Conservation (phyloP, 2,329 filamentous ascomycete genomes). For the Colletotrichum lentis region DNA sequence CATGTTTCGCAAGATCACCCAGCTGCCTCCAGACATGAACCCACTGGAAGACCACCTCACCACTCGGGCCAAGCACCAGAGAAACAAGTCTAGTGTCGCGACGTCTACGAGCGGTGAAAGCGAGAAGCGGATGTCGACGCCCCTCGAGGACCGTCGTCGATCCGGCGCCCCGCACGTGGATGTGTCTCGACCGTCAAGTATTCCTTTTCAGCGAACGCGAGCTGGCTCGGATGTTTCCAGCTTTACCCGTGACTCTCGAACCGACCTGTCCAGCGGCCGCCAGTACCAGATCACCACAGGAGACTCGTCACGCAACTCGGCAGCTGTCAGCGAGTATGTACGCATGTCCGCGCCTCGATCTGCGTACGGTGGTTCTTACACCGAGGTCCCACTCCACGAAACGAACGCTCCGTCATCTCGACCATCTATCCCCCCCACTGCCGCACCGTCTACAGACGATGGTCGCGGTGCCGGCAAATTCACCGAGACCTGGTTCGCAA, state of each 20-base stretch:
- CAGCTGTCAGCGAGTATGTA: slow-evolving; percentile 56
- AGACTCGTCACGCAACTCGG: slow-evolving; percentile 55
- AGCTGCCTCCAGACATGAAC: slow-evolving; percentile 93
- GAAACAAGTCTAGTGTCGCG: slow-evolving; percentile 69
- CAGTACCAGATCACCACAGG: slow-evolving; percentile 61
- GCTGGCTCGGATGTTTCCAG: slow-evolving; percentile 67
- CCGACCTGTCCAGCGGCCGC: slow-evolving; percentile 62
- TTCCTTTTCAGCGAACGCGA: slow-evolving; percentile 85
- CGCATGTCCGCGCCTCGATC: slow-evolving; percentile 54
- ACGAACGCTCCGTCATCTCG: slow-evolving; percentile 22
- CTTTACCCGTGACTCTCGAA: slow-evolving; percentile 61
- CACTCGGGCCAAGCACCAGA: slow-evolving; percentile 75
- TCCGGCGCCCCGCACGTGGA: slow-evolving; percentile 57
- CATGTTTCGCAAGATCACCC: slow-evolving; percentile 82
- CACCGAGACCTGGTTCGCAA: slow-evolving; percentile 64
- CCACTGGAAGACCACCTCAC: slow-evolving; percentile 88
- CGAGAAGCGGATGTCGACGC: slow-evolving; percentile 68
- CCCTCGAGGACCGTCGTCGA: slow-evolving; percentile 52
- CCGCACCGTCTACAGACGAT: slow-evolving; percentile 40
- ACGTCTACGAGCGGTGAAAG: slow-evolving; percentile 55
- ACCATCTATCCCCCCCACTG: slow-evolving; percentile 30
- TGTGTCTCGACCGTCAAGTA: slow-evolving; percentile 59
- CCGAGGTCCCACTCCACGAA: slow-evolving; percentile 59
- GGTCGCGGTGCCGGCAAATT: slow-evolving; percentile 54
- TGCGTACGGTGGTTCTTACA: slow-evolving; percentile 56